Conservation (phyloP, 768 basidiomycete genomes). For the Pleurotus cornucopiae region DNA sequence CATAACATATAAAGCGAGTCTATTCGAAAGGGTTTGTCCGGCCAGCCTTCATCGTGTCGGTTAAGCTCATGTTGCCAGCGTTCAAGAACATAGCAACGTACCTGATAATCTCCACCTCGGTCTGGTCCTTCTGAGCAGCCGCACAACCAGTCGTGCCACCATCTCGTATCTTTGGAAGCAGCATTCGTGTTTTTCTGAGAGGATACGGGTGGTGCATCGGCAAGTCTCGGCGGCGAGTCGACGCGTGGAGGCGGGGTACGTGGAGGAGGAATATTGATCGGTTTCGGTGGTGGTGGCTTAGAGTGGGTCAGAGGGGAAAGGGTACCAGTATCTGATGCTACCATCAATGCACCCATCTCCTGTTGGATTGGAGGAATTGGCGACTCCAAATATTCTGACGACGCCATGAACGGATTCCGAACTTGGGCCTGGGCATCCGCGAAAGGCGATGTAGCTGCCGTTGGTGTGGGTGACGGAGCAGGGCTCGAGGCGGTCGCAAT, state of each 20-base stretch:
- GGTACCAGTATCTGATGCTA: neutral
- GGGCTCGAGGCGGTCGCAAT: constrained; percentile 34
- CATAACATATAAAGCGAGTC: constrained; percentile 5
- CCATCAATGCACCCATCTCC: neutral
- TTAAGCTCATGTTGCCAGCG: neutral
- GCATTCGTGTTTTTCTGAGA: constrained; percentile 22
- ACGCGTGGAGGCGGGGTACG: constrained; percentile 49
- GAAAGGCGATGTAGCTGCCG: constrained; percentile 45
- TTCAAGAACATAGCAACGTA: constrained; percentile 21
- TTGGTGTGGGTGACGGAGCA: constrained; percentile 36
- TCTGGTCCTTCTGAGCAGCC: constrained; percentile 75
- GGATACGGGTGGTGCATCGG: constrained; percentile 21
- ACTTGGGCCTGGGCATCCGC: constrained; percentile 27
- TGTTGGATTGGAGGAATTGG: neutral
- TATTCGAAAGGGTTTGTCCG: constrained; percentile 66
- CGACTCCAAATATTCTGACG: neutral
- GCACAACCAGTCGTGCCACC: constrained; percentile 89
- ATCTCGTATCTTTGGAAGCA: constrained; percentile 39
- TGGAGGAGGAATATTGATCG: constrained; percentile 59
- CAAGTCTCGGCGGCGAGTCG: constrained; percentile 31
- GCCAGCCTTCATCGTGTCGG: constrained; percentile 46
- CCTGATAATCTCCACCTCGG: constrained; percentile 71
- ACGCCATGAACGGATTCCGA: neutral
- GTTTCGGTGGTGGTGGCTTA: constrained; percentile 44
- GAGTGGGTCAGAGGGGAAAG: constrained; percentile 15